phyloP scores from a whole-genome alignment of 2,329 filamentous ascomycete genomes.

The Aureobasidium sp. region DNA sequence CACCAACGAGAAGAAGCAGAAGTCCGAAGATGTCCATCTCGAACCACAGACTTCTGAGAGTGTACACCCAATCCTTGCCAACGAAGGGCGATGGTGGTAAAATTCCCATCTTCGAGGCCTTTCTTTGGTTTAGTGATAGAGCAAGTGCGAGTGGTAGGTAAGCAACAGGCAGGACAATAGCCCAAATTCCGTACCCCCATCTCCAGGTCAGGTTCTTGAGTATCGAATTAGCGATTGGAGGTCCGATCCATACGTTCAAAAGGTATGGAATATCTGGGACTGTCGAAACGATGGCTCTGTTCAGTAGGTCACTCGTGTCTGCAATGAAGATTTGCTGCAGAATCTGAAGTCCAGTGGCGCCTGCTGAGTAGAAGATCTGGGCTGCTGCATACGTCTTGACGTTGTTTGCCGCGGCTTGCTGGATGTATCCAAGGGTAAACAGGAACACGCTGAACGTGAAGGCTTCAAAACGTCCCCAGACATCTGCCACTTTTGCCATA shows the following conservation, averaged over 20 bases:
- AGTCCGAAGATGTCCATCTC: slow-evolving; percentile 47
- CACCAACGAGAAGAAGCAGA: slow-evolving; percentile 42
- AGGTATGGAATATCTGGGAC: slow-evolving; percentile 55
- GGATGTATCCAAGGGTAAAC: slow-evolving; percentile 51
- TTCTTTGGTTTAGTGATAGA: slow-evolving; percentile 46
- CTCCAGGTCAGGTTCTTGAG: slow-evolving; percentile 47
- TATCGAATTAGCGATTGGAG: slow-evolving; percentile 45
- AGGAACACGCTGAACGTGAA: slow-evolving; percentile 50
- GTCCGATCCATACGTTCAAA: slow-evolving; percentile 55
- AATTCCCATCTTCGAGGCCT: slow-evolving; percentile 44
- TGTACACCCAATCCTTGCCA: slow-evolving; percentile 29
- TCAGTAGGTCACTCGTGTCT: slow-evolving; percentile 53
- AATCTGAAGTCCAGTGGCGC: slow-evolving; percentile 53
- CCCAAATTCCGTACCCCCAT: slow-evolving; percentile 59
- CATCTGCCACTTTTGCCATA: slow-evolving; percentile 55
- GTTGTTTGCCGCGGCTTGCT: slow-evolving; percentile 49
- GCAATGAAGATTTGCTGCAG: slow-evolving; percentile 60
- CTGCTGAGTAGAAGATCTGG: slow-evolving; percentile 57
- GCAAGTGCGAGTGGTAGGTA: slow-evolving; percentile 50
- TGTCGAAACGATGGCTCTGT: slow-evolving; percentile 54
- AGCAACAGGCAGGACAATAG: slow-evolving; percentile 50
- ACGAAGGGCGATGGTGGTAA: slow-evolving; percentile 36
- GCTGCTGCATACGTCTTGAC: slow-evolving; percentile 50
- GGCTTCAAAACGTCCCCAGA: slow-evolving; percentile 56
- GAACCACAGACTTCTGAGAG: slow-evolving; percentile 44